phyloP scores from a whole-genome alignment of 805 yeast species.

The Candida methanosorbosa region DNA sequence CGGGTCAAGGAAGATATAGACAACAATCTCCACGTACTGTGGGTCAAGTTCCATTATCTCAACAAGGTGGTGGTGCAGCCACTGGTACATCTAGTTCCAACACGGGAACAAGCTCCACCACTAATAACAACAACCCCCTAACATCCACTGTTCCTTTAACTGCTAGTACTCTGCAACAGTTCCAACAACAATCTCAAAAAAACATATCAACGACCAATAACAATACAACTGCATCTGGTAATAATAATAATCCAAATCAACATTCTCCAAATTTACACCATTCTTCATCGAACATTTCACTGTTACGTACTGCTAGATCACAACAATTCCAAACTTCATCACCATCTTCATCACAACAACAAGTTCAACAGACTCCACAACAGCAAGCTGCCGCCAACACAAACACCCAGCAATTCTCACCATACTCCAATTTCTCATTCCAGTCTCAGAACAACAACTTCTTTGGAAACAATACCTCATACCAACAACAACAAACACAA shows the following conservation, averaged over 20 bases:
- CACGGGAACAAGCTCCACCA: background rate
- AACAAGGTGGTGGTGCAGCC: slow-evolving; percentile 7
- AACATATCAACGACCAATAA: slow-evolving; percentile 10
- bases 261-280: slow-evolving; percentile 14
- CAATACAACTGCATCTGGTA: no score
- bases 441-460: no score
- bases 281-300: slow-evolving; percentile 22
- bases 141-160: slow-evolving; percentile 20
- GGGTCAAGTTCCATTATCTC: slow-evolving; percentile 2
- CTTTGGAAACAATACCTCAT: no score
- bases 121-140: slow-evolving; percentile 16
- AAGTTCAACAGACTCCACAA: background rate
- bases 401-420: background rate
- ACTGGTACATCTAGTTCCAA: background rate
- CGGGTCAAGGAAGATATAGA: slow-evolving; percentile 21
- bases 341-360: background rate
- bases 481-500: no score
- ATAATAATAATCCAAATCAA: no score
- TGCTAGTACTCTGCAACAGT: slow-evolving; percentile 7
- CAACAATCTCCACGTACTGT: slow-evolving; percentile 26
- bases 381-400: background rate
- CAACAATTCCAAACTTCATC: background rate
- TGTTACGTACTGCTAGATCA: slow-evolving; percentile 17
- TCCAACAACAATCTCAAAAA: slow-evolving; percentile 4
- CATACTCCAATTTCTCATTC: background rate